Conservation (phyloP, 2,329 filamentous ascomycete genomes). For the Phyllosticta capitalensis region DNA sequence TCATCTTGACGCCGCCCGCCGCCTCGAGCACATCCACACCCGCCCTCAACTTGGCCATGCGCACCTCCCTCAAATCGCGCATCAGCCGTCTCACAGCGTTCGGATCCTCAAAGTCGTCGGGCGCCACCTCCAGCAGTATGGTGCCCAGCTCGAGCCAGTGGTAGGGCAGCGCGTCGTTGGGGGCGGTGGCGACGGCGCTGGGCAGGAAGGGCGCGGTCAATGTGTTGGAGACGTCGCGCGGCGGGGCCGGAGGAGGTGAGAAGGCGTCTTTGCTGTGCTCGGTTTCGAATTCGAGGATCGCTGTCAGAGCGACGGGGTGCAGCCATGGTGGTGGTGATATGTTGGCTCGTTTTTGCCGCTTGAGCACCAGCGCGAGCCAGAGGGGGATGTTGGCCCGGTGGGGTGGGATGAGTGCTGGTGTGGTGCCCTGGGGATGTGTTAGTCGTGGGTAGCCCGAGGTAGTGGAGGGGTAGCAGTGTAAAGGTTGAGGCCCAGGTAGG, state of each 20-base stretch:
- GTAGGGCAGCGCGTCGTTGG: conserved; percentile 68
- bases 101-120: conserved; percentile 68
- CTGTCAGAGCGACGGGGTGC: conserved; percentile 60
- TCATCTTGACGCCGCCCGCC: conserved; percentile 61
- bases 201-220: conserved; percentile 64
- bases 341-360: conserved; percentile 87
- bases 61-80: conserved; percentile 74
- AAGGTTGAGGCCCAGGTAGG: background rate
- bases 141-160: conserved; percentile 93
- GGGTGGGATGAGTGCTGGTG: conserved; percentile 68
- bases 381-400: conserved; percentile 72
- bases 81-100: conserved; percentile 67
- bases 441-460: conserved; percentile 8
- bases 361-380: conserved; percentile 91
- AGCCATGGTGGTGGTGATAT: conserved; percentile 90
- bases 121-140: conserved; percentile 73
- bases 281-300: conserved; percentile 75
- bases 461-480: conserved; percentile 16
- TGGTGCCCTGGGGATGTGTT: conserved; percentile 55
- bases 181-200: conserved; percentile 60
- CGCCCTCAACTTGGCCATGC: conserved; percentile 78
- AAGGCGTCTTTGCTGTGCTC: conserved; percentile 61
- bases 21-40: conserved; percentile 63
- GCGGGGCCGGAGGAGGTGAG: conserved; percentile 64
- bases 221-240: conserved; percentile 29